phyloP scores from a whole-genome alignment of 139 green algal species.

The Volvox africanus region DNA sequence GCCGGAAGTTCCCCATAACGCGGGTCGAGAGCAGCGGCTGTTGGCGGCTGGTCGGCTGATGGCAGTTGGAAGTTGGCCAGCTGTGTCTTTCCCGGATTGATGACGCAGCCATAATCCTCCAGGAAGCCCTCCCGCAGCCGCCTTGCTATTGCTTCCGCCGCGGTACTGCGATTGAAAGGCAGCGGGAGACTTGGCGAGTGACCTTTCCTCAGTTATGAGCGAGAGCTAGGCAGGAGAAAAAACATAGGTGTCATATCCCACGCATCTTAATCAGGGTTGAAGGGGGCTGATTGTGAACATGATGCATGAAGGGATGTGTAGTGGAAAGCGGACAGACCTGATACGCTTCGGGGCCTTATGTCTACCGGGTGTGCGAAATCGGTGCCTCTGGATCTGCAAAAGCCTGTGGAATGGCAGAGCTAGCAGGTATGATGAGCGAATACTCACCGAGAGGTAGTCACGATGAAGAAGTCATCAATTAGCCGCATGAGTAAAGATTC shows the following conservation, averaged over 20 bases:
- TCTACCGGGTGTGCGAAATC: too few relatives aligned
- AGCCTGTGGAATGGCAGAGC: too few relatives aligned
- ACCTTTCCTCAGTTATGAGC: too few relatives aligned
- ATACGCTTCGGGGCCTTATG: too few relatives aligned
- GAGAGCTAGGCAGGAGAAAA: too few relatives aligned
- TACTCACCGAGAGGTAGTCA: constrained; percentile 69
- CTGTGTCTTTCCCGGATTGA: constrained; percentile 91
- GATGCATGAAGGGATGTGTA: too few relatives aligned
- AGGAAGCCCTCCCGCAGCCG: constrained; percentile 76
- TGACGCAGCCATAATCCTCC: constrained; percentile 69
- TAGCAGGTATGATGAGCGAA: not conserved
- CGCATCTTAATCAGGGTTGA: too few relatives aligned
- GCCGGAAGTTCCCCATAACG: not conserved
- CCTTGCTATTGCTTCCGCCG: constrained; percentile 69
- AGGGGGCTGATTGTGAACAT: too few relatives aligned
- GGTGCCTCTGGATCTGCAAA: too few relatives aligned
- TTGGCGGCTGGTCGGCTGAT: not conserved
- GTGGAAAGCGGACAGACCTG: too few relatives aligned
- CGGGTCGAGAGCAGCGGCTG: not conserved
- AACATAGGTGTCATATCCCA: too few relatives aligned
- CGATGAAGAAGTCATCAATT: constrained; percentile 91
- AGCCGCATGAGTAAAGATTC: constrained; percentile 80
- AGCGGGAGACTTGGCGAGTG: not conserved
- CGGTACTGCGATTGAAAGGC: constrained; percentile 36
- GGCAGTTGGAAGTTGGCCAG: constrained; percentile 72